phyloP scores from a whole-genome alignment of 345 rosid genomes.

The Rhizophora apiculata region DNA sequence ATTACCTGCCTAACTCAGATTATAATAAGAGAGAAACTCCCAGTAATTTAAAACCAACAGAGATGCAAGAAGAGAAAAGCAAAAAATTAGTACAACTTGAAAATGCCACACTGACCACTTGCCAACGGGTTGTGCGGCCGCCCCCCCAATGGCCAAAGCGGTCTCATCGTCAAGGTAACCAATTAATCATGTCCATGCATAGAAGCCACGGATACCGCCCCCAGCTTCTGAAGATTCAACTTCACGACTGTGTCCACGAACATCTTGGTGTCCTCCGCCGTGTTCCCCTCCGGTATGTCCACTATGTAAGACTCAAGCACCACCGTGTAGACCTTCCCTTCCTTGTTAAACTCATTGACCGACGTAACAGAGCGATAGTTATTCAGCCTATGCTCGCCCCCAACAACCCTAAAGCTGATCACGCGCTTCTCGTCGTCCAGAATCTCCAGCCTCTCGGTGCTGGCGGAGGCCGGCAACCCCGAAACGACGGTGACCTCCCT shows the following conservation, averaged over 20 bases:
- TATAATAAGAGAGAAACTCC: too few relatives aligned
- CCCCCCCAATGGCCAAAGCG: background rate
- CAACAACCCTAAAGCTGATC: constrained; percentile 75
- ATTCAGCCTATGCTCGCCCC: constrained; percentile 76
- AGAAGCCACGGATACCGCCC: constrained; percentile 47
- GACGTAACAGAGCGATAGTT: constrained; percentile 78
- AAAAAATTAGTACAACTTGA: background rate
- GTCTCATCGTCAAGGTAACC: too few relatives aligned
- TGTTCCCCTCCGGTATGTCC: constrained; percentile 81
- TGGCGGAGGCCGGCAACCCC: constrained; percentile 74
- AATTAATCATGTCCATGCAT: constrained; percentile 45
- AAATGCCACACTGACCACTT: background rate
- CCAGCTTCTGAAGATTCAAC: constrained; percentile 84
- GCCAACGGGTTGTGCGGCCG: background rate
- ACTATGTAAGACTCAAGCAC: constrained; percentile 78
- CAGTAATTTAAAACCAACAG: too few relatives aligned
- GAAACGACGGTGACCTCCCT: constrained; percentile 75
- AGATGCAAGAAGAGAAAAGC: background rate
- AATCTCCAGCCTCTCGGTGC: constrained; percentile 83
- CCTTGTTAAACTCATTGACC: constrained; percentile 55
- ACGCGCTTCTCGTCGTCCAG: constrained; percentile 62
- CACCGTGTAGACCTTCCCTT: constrained; percentile 45
- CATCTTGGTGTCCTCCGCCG: constrained; percentile 75
- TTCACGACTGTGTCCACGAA: constrained; percentile 85
- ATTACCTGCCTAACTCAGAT: background rate